A percentile compares a stretch with the other conserved stretches of the same genome.
phyloP scores from a whole-genome alignment of 164 flowering plant genomes.

The Tetracentron sinense region DNA sequence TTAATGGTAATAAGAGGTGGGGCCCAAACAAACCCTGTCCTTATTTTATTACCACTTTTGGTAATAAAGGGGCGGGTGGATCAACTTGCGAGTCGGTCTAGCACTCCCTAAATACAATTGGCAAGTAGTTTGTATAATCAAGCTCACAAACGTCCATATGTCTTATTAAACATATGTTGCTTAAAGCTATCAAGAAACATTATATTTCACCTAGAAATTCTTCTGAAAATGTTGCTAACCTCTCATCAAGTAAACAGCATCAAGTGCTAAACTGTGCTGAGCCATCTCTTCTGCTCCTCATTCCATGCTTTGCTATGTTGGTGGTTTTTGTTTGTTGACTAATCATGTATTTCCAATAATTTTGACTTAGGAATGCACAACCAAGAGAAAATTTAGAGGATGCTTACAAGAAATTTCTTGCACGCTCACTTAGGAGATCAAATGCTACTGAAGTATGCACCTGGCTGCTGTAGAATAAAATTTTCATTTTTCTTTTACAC shows the following conservation, averaged over 20 bases:
- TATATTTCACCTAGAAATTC: neutral
- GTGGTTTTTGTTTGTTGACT: neutral
- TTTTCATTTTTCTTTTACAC: neutral
- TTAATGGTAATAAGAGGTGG: too few species aligned
- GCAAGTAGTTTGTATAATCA: neutral
- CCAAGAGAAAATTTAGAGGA: slow-evolving; percentile 65
- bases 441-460: slow-evolving; percentile 49
- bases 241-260: neutral
- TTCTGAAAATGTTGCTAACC: neutral
- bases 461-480: neutral
- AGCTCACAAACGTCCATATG: neutral
- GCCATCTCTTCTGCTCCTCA: neutral
- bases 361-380: slow-evolving; percentile 57
- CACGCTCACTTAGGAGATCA: slow-evolving; percentile 55
- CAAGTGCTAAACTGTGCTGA: neutral
- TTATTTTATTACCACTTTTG: too few species aligned
- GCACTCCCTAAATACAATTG: neutral
- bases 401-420: slow-evolving; percentile 66
- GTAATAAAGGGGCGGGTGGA: too few species aligned
- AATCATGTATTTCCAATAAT: neutral
- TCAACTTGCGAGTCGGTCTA: too few species aligned
- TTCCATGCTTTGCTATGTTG: too few species aligned
- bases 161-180: neutral
- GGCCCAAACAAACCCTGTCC: too few species aligned
- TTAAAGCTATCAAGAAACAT: neutral